These are phyloP conservation scores for Nepenthes gracilis DNA, from an alignment of 148 eudicot genomes.

Conservation along the genomic window DNA sequence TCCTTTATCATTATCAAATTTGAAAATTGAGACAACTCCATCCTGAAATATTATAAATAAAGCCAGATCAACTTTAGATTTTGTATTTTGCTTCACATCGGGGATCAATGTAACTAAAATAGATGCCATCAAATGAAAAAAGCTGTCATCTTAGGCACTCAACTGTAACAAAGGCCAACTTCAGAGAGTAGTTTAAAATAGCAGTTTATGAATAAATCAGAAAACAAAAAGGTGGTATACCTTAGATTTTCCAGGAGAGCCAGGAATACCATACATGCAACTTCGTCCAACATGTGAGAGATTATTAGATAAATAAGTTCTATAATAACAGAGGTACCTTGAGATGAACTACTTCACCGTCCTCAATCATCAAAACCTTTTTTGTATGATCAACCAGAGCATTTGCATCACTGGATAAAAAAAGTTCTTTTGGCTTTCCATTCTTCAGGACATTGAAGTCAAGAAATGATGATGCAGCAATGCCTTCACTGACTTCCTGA, in stretches of 20 bases:
- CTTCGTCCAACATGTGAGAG: too few species aligned
- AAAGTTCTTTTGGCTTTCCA: conserved; percentile 79
- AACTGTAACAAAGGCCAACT: too few species aligned
- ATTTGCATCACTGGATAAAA: conserved; percentile 87
- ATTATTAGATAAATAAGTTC: background rate
- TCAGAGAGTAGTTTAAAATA: too few species aligned
- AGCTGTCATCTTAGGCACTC: too few species aligned
- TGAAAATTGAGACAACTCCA: conserved; percentile 76
- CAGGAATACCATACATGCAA: too few species aligned
- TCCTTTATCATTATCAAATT: conserved; percentile 64
- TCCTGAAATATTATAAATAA: conserved; percentile 36
- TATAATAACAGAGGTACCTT: conserved; percentile 42
- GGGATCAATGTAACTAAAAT: background rate
- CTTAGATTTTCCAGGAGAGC: too few species aligned
- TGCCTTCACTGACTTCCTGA: conserved; percentile 57
- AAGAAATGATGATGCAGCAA: conserved; percentile 40
- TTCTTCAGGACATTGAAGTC: conserved; percentile 60
- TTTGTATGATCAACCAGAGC: conserved; percentile 93
- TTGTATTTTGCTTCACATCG: background rate
- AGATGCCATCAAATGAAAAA: too few species aligned
- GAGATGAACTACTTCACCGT: conserved; percentile 87
- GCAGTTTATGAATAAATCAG: too few species aligned
- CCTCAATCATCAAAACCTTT: conserved; percentile 87
- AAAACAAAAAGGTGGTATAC: too few species aligned
- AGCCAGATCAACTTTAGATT: background rate